phyloP scores from a whole-genome alignment of 139 green algal genomes.

The Medakamo hakoo region DNA sequence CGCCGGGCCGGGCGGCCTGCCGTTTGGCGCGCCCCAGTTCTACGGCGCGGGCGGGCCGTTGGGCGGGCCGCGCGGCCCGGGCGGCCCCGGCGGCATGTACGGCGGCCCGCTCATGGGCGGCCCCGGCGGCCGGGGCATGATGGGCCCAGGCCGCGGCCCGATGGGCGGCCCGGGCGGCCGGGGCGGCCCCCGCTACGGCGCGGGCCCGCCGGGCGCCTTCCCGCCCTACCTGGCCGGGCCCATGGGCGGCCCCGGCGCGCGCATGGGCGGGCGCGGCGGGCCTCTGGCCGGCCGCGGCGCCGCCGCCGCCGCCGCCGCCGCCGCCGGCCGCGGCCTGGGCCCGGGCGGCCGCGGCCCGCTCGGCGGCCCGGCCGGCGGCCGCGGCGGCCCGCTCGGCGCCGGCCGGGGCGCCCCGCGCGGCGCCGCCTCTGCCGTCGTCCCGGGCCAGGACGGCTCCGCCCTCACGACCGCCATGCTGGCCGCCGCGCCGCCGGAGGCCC shows the following conservation, averaged over 20 bases:
- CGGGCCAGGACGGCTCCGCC: constrained; percentile 13
- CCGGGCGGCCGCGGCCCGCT: constrained; percentile 18
- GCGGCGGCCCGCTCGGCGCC: constrained; percentile 11
- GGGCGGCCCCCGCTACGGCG: constrained; percentile 15
- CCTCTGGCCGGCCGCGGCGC: constrained; percentile 15
- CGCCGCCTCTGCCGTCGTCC: constrained; percentile 9
- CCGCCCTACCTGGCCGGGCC: constrained; percentile 8
- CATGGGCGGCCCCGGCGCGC: constrained; percentile 4
- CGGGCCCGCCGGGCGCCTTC: constrained; percentile 14
- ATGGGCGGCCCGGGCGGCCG: constrained; percentile 27
- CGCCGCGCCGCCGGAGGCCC: constrained; percentile 53
- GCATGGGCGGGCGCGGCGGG: constrained; percentile 12
- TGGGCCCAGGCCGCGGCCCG: too few relatives aligned
- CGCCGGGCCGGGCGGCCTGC: constrained; percentile 1
- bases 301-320: constrained; percentile 4
- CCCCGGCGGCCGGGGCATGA: constrained; percentile 18
- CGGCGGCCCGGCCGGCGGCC: not conserved
- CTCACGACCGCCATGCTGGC: constrained; percentile 58
- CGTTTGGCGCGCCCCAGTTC: not conserved
- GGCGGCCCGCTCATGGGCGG: not conserved
- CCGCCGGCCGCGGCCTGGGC: constrained; percentile 9
- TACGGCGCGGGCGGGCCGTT: constrained; percentile 2
- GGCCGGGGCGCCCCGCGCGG: constrained; percentile 4
- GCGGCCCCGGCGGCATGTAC: constrained; percentile 8
- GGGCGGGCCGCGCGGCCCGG: constrained; percentile 13